Evolutionary conservation across 208 protist genomes (phyloP), one percentile per base, ranked within the genome.

Genomic region (Leishmania mexicana): DNA sequence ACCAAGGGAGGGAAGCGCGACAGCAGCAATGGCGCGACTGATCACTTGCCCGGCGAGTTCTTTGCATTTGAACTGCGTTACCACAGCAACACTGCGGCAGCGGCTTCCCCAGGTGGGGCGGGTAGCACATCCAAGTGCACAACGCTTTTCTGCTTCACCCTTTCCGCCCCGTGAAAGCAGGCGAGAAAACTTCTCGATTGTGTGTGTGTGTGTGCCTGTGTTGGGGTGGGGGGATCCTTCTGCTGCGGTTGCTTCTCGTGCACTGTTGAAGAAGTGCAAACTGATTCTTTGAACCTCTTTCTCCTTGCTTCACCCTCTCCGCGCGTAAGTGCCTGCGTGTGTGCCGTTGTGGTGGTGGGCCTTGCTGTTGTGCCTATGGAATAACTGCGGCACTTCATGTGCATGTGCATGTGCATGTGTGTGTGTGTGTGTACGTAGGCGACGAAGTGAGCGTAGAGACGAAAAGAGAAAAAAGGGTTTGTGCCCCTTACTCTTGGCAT

Each of bases 21-120:
- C 10, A 1, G 78, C 31, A 35, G 67, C 7, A 68, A 21, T 5
- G 47, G 3, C 35, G 8, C 53, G 24, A 35, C 54, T 4, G n/a
- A 24, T 53, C 24, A 57, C 28, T 19, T 70, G 54, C 78, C 82
- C 8, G 42, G 73, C n/a, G 78, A 86, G 49, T 72, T 86, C 24
- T 83, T 86, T 40, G 78, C 78, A 11, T 86, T 86, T 67, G 78
- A 83, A 70, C 74, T 86, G 31, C 74, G 78, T 17, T 86, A 79
- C 76, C 71, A 75, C 19, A 60, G 72, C 49, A 68, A 47, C 15
- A 21, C 17, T 28, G 71, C 49, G 7, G 60, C 49, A 67, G 54
- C 77, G 75, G 57, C 13, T 6, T 19, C 53, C 8, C 2, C 75
- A n/a, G 40, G 40, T 35, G 57, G 10, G 38, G 38, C 57, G 35